Percentiles rank a stretch among this genome's conserved stretches.
phyloP scores from a whole-genome alignment of 208 protist genomes.

The Trypanosoma cruzi region DNA sequence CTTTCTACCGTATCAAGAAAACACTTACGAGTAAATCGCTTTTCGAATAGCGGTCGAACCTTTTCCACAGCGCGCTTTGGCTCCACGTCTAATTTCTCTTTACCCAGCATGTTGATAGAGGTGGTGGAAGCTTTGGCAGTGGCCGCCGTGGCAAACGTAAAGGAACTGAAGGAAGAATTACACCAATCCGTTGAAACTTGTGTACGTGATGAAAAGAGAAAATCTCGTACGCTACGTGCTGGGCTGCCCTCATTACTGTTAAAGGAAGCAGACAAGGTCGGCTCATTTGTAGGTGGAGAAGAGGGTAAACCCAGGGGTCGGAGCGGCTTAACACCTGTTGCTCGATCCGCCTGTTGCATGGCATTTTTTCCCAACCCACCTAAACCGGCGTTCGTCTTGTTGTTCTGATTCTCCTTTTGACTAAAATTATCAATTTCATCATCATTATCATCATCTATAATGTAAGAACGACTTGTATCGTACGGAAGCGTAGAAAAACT shows the following conservation, averaged over 20 bases:
- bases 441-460: constrained; percentile 25
- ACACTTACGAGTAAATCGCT: constrained; percentile 45
- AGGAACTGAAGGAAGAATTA: constrained; percentile 10
- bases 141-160: background rate
- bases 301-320: background rate
- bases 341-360: background rate
- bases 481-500: constrained; percentile 2
- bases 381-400: background rate
- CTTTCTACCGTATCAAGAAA: constrained; percentile 51
- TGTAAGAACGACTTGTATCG: background rate
- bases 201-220: constrained; percentile 27
- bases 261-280: background rate
- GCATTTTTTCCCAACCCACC: background rate
- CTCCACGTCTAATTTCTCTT: background rate
- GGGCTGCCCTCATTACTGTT: constrained; percentile 4
- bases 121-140: background rate
- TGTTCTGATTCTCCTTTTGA: constrained; percentile 3
- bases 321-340: background rate
- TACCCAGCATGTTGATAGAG: background rate
- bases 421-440: constrained; percentile 3
- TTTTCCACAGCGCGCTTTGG: constrained; percentile 35
- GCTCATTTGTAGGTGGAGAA: background rate
- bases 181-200: background rate
- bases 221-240: constrained; percentile 25
- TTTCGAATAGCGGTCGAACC: constrained; percentile 51